phyloP scores from a whole-genome alignment of 148 eudicot species.

The Amaranthus palmeri region DNA sequence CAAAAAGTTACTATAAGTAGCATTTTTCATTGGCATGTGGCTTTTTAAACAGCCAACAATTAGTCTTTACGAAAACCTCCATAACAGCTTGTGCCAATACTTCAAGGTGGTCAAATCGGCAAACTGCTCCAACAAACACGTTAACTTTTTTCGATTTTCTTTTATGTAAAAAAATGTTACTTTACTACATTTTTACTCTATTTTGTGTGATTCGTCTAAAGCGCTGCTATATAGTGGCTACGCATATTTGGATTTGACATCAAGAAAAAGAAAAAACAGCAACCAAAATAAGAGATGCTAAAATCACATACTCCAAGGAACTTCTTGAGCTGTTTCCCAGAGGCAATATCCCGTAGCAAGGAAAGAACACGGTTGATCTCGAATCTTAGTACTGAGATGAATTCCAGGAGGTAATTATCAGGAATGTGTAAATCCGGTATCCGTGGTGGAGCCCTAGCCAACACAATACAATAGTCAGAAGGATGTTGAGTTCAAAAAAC shows the following conservation, averaged over 20 bases:
- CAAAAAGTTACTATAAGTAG: no score
- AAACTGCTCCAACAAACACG: no score
- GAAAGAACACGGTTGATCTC: slow-evolving; percentile 70
- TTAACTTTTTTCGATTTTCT: no score
- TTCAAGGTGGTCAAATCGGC: no score
- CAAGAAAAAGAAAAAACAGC: background rate
- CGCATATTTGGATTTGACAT: background rate
- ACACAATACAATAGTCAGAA: slow-evolving; percentile 10
- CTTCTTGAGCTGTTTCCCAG: slow-evolving; percentile 82
- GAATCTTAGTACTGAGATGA: slow-evolving; percentile 58
- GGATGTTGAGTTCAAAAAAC: background rate
- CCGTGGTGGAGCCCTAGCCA: slow-evolving; percentile 70
- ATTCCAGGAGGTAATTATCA: slow-evolving; percentile 61
- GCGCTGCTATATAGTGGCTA: background rate
- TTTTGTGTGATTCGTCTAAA: background rate
- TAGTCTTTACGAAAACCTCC: no score
- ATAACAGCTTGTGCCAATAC: no score
- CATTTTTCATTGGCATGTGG: no score
- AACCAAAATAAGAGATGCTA: background rate
- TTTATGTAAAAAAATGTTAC: no score
- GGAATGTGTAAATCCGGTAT: slow-evolving; percentile 70
- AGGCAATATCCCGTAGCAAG: slow-evolving; percentile 64
- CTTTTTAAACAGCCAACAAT: no score
- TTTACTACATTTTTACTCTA: no score
- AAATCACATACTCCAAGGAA: slow-evolving; percentile 66